A percentile compares a stretch with the other conserved stretches of the same genome.
Conservation (phyloP, 2,329 filamentous ascomycete genomes). For the Cryphonectria nitschkei region DNA sequence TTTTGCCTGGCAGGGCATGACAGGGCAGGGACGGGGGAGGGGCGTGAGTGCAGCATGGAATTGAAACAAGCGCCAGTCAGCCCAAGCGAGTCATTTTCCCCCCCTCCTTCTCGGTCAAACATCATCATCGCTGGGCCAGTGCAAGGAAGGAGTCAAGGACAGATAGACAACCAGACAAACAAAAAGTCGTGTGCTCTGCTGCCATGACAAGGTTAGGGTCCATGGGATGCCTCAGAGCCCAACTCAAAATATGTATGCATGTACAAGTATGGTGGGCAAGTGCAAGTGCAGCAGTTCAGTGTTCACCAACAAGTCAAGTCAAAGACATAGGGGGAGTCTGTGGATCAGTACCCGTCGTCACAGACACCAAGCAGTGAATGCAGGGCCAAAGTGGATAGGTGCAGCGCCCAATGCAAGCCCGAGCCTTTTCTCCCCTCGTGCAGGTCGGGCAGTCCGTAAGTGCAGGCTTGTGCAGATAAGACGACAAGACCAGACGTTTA, state of each 20-base stretch:
- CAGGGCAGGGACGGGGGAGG: slow-evolving; percentile 17
- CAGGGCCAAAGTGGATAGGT: not conserved
- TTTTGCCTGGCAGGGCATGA: not conserved
- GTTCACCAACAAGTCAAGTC: not conserved
- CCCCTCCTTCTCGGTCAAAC: slow-evolving; percentile 1
- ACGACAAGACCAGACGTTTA: not conserved
- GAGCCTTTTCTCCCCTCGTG: not conserved
- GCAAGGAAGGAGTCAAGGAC: not conserved
- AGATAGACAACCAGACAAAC: no score
- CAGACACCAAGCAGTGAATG: slow-evolving; percentile 1
- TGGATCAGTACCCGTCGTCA: not conserved
- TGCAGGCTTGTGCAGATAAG: slow-evolving; percentile 11
- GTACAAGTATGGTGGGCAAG: not conserved
- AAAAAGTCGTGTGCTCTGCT: not conserved
- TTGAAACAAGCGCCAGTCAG: slow-evolving; percentile 22
- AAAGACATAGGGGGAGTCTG: not conserved
- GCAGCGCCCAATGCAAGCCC: slow-evolving; percentile 4
- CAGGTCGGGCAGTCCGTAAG: slow-evolving; percentile 5
- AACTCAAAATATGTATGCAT: not conserved
- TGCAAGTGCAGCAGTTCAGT: not conserved
- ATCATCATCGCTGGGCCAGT: slow-evolving; percentile 18
- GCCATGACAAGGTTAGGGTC: not conserved
- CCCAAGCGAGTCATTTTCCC: slow-evolving; percentile 26
- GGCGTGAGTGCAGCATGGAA: slow-evolving; percentile 25
- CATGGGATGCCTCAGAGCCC: not conserved